These are phyloP conservation scores for Beta macrorhiza DNA, from an alignment of 179 eudicot genomes.

Conservation along the genomic window DNA sequence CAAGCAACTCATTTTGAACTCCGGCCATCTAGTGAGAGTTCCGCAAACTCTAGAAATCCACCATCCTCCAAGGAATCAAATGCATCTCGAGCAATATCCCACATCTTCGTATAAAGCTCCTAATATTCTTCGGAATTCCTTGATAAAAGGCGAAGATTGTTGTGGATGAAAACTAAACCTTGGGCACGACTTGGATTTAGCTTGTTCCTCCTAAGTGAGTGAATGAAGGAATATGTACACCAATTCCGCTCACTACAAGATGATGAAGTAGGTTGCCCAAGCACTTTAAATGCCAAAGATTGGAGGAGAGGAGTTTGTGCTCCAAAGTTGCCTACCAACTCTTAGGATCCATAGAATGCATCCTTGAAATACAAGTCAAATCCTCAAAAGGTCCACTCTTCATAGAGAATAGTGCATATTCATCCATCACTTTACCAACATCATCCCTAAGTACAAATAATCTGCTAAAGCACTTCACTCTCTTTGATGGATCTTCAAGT, in stretches of 20 bases:
- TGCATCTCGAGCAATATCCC: background rate
- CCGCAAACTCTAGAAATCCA: background rate
- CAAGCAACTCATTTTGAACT: no score
- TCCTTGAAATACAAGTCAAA: background rate
- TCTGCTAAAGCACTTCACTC: slow-evolving; percentile 5
- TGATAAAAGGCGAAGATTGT: no score
- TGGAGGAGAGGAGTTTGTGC: slow-evolving; percentile 12
- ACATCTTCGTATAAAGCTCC: background rate
- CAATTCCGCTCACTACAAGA: slow-evolving; percentile 8
- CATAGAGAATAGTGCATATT: background rate
- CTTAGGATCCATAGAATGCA: background rate
- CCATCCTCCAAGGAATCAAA: background rate
- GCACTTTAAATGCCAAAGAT: slow-evolving; percentile 9
- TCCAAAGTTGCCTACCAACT: slow-evolving; percentile 17
- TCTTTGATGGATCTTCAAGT: background rate
- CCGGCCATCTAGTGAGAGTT: background rate
- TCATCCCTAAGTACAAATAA: background rate
- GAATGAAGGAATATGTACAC: background rate
- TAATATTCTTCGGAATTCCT: no score
- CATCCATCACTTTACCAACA: background rate
- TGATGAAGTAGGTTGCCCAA: slow-evolving; percentile 5
- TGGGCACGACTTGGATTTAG: background rate
- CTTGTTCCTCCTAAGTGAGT: background rate
- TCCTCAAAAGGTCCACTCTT: no score
- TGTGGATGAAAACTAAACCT: background rate